Conservation (phyloP, 768 basidiomycete species). For the Russula emetica region DNA sequence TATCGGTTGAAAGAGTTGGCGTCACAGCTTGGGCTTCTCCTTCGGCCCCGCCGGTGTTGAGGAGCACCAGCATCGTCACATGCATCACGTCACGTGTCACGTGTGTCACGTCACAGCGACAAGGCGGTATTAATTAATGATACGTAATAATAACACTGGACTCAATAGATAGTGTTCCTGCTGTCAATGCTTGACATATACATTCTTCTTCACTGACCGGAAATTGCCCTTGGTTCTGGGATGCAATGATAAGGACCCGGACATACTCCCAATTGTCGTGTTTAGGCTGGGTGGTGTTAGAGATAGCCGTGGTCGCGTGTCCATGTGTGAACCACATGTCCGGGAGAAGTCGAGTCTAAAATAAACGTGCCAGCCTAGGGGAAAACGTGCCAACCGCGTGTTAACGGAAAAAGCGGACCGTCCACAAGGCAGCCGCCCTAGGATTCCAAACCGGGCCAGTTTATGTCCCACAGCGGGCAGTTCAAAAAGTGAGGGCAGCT, state of each 20-base stretch:
- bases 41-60: neutral
- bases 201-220: neutral
- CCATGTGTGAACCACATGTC: too few species aligned
- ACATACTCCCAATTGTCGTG: neutral
- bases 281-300: too few species aligned
- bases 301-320: too few species aligned
- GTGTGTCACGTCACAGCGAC: neutral
- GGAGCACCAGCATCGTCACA: neutral
- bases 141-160: neutral
- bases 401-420: constrained; percentile 1
- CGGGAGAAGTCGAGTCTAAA: neutral
- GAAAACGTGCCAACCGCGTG: neutral
- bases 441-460: constrained; percentile 21
- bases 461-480: constrained; percentile 16
- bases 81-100: neutral
- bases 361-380: too few species aligned
- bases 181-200: neutral
- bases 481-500: constrained; percentile 10
- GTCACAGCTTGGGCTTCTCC: neutral
- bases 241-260: neutral
- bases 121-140: neutral
- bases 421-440: neutral
- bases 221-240: neutral
- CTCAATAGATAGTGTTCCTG: neutral
- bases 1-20: neutral